Conservation (phyloP, 352 stramenopile genomes). For the Phytophthora pseudosyringae region DNA sequence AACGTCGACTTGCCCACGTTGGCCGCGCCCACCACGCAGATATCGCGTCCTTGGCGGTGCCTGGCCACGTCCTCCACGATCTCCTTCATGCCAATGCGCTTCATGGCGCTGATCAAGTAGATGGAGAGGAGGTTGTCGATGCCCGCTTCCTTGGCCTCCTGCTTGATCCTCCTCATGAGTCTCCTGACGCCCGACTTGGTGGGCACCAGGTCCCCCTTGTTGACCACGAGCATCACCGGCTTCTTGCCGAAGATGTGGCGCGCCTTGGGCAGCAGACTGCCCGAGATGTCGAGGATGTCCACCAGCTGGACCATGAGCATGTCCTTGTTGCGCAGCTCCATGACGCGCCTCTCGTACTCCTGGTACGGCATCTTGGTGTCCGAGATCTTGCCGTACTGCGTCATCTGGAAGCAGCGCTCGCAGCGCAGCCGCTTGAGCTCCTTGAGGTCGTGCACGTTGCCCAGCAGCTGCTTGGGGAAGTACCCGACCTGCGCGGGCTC, state of each 20-base stretch:
- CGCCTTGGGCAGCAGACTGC: conserved; percentile 87
- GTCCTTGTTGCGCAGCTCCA: conserved; percentile 84
- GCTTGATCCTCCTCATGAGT: conserved; percentile 82
- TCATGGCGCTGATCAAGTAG: conserved; percentile 87
- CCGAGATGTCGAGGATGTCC: conserved; percentile 93
- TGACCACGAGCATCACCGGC: conserved; percentile 90
- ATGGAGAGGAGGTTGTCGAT: conserved; percentile 85
- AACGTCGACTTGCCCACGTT: conserved; percentile 95
- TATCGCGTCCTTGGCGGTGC: conserved; percentile 76
- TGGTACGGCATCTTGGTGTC: conserved; percentile 83
- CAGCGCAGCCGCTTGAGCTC: conserved; percentile 84
- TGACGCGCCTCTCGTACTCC: conserved; percentile 90
- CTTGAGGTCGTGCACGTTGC: conserved; percentile 65
- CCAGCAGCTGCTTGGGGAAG: conserved; percentile 68
- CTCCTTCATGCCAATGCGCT: conserved; percentile 86
- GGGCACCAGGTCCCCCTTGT: conserved; percentile 92
- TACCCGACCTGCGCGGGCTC: conserved; percentile 71
- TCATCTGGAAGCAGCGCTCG: conserved; percentile 90
- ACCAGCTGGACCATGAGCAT: conserved; percentile 93
- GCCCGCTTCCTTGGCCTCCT: conserved; percentile 67
- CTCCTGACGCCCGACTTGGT: conserved; percentile 82
- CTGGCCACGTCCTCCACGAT: conserved; percentile 86
- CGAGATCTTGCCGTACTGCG: conserved; percentile 87
- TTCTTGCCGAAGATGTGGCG: conserved; percentile 91
- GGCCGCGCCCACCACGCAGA: conserved; percentile 92